These are phyloP conservation scores for Tolypocladium endophyticum DNA, from an alignment of 2,329 filamentous ascomycete species.

Conservation along the genomic window DNA sequence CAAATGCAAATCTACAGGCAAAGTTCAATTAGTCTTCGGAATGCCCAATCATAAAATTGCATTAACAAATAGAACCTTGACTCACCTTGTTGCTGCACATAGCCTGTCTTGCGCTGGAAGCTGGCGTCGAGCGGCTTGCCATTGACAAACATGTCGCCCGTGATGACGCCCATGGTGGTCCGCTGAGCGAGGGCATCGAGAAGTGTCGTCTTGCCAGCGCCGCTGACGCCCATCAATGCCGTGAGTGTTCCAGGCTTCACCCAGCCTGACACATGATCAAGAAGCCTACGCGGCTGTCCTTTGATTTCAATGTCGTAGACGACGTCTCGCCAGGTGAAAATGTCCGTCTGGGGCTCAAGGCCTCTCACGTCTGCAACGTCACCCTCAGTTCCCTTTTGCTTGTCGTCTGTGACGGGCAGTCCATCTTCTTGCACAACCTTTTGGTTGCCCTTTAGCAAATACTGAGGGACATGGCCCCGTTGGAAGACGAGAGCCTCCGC, in stretches of 20 bases:
- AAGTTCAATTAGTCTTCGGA: neutral
- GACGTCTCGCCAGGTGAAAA: slow-evolving; percentile 74
- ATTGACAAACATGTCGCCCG: slow-evolving; percentile 56
- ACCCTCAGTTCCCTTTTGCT: slow-evolving; percentile 4
- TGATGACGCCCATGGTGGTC: slow-evolving; percentile 50
- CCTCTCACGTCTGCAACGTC: slow-evolving; percentile 13
- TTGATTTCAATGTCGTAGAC: slow-evolving; percentile 67
- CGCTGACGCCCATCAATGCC: slow-evolving; percentile 58
- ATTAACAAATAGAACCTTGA: neutral
- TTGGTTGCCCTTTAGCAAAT: slow-evolving; percentile 22
- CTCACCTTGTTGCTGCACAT: slow-evolving; percentile 54
- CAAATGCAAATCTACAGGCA: slow-evolving; percentile 43
- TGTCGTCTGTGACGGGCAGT: slow-evolving; percentile 11
- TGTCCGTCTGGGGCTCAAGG: slow-evolving; percentile 35
- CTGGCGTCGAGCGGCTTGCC: slow-evolving; percentile 43
- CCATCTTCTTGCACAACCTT: slow-evolving; percentile 19
- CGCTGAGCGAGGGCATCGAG: slow-evolving; percentile 34
- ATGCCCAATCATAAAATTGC: neutral
- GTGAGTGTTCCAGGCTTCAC: slow-evolving; percentile 83
- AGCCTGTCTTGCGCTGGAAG: slow-evolving; percentile 56
- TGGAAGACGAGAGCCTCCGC: slow-evolving; percentile 63
- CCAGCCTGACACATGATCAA: slow-evolving; percentile 78
- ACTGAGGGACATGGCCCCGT: slow-evolving; percentile 37
- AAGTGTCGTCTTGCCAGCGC: slow-evolving; percentile 33
- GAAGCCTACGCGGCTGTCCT: slow-evolving; percentile 54